phyloP scores from a whole-genome alignment of 2,329 filamentous ascomycete species.

The Hymenoscyphus linearis region DNA sequence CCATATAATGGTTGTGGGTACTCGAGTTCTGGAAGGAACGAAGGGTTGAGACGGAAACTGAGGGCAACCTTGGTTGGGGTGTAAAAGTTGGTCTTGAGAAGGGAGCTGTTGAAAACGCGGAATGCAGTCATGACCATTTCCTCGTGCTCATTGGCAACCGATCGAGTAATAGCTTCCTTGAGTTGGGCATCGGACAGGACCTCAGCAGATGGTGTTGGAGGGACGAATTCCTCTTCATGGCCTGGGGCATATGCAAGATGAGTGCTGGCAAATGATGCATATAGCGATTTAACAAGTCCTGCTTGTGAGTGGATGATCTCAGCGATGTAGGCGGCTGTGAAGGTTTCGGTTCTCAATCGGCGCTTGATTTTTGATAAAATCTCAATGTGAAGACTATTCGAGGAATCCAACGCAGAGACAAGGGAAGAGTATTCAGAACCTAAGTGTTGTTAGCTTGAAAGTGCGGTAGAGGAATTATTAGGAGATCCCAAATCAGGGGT shows the following conservation, averaged over 20 bases:
- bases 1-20: constrained; percentile 92
- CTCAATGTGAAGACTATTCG: constrained; percentile 76
- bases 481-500: background rate
- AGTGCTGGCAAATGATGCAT: constrained; percentile 84
- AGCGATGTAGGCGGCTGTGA: constrained; percentile 95
- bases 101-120: constrained; percentile 86
- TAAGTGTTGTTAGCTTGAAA: constrained; percentile 11
- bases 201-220: constrained; percentile 53
- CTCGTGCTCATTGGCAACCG: constrained; percentile 89
- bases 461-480: background rate
- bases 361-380: constrained; percentile 93
- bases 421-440: constrained; percentile 85
- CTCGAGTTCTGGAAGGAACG: constrained; percentile 83
- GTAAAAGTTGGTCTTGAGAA: constrained; percentile 92
- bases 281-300: constrained; percentile 77
- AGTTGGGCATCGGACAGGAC: constrained; percentile 72
- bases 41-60: constrained; percentile 88
- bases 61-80: constrained; percentile 97
- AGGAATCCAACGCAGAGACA: constrained; percentile 70
- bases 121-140: constrained; percentile 98
- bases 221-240: constrained; percentile 46
- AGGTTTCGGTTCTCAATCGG: constrained; percentile 89
- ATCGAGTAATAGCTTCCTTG: constrained; percentile 70
- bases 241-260: constrained; percentile 59
- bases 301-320: constrained; percentile 95